A percentile compares a stretch with the other conserved stretches of the same genome.
These are phyloP conservation scores for Fraxinus cuspidata DNA, from an alignment of 257 asterid species.

Conservation along the genomic window DNA sequence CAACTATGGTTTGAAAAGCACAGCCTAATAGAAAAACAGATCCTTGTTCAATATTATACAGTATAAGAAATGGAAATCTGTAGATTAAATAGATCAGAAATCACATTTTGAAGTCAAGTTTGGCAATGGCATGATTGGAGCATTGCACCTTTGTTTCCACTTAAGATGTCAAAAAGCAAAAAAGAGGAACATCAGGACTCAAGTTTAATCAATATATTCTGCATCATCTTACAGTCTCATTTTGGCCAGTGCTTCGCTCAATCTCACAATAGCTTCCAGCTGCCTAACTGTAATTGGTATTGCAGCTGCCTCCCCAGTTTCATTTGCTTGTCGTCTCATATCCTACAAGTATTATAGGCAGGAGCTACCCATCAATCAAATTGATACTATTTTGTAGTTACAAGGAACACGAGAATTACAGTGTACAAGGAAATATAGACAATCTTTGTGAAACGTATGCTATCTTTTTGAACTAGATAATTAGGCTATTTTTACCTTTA, in stretches of 20 bases:
- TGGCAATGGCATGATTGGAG: background rate
- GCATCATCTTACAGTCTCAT: constrained; percentile 81
- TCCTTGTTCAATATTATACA: background rate
- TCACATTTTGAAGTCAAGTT: background rate
- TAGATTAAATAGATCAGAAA: background rate
- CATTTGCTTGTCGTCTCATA: constrained; percentile 92
- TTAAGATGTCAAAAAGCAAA: too few relatives aligned
- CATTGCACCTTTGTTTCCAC: background rate
- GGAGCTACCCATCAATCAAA: background rate
- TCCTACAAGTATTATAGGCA: constrained; percentile 52
- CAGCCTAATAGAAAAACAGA: background rate
- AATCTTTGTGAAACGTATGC: background rate
- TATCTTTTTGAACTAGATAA: background rate
- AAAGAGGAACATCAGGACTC: background rate
- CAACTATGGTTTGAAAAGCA: background rate
- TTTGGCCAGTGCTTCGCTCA: constrained; percentile 93
- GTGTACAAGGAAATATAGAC: background rate
- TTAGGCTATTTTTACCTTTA: background rate
- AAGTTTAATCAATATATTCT: background rate
- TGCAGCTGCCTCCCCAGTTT: constrained; percentile 81
- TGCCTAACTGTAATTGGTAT: constrained; percentile 99
- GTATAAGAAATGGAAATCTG: background rate
- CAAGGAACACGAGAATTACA: background rate
- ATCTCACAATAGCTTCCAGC: constrained; percentile 91
- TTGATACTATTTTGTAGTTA: background rate